Conservation (phyloP, 2,329 filamentous ascomycete species). For the Venturia nashicola region DNA sequence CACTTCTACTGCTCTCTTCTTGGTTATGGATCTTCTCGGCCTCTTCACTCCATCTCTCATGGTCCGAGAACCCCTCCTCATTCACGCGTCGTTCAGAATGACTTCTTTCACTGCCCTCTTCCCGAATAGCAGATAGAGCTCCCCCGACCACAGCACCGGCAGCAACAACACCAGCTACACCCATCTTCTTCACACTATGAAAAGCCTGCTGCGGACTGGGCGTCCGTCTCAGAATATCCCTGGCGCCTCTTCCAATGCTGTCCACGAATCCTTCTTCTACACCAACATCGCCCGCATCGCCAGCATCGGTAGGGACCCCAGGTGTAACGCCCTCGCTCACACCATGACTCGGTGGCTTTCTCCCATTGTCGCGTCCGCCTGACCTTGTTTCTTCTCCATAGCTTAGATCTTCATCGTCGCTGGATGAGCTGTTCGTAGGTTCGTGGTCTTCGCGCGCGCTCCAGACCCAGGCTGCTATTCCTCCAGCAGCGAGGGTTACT, state of each 20-base stretch:
- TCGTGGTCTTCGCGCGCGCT: conserved; percentile 71
- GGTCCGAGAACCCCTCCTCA: conserved; percentile 42
- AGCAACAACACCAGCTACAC: conserved; percentile 70
- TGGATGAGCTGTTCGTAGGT: conserved; percentile 45
- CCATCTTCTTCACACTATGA: conserved; percentile 68
- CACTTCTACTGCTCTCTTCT: conserved; percentile 22
- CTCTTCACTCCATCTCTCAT: conserved; percentile 87
- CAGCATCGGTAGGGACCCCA: conserved; percentile 17
- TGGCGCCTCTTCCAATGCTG: conserved; percentile 70
- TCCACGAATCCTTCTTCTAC: conserved; percentile 53
- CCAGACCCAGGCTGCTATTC: conserved; percentile 86
- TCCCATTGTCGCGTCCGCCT: conserved; percentile 3
- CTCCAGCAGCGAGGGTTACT: conserved; percentile 74
- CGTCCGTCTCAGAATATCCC: conserved; percentile 65
- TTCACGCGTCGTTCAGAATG: conserved; percentile 22
- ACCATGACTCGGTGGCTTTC: conserved; percentile 3
- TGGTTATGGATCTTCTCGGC: conserved; percentile 45
- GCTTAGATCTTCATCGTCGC: conserved; percentile 33
- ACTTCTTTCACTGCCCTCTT: conserved; percentile 65
- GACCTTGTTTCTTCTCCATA: conserved; percentile 29
- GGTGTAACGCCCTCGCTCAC: conserved; percentile 31
- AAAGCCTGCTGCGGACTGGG: conserved; percentile 83
- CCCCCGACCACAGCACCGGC: conserved; percentile 73
- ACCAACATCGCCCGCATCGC: conserved; percentile 12
- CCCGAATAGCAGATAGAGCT: conserved; percentile 69